Evolutionary conservation across 345 rosid species (phyloP).

Genomic region (Pugionium cornutum): DNA sequence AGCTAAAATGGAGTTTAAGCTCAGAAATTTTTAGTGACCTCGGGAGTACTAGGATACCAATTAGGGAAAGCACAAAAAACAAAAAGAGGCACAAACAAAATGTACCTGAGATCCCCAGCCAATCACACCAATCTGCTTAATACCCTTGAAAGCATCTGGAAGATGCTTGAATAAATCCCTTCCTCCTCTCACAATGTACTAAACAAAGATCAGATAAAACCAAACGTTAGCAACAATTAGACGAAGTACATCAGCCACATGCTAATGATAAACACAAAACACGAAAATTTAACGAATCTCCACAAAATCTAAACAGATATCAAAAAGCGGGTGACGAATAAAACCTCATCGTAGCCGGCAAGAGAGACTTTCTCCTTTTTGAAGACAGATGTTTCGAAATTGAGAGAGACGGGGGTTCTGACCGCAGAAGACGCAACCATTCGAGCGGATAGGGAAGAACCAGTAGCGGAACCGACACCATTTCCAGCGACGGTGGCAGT

Average conservation of each 20-base stretch:
- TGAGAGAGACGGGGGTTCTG: constrained; percentile 44
- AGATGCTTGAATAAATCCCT: constrained; percentile 76
- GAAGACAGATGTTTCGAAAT: constrained; percentile 77
- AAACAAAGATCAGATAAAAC: background rate
- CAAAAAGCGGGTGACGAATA: background rate
- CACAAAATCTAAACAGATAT: background rate
- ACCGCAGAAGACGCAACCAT: constrained; percentile 52
- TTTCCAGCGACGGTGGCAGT: constrained; percentile 38
- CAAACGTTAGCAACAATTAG: constrained; percentile 11
- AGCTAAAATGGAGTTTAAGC: background rate
- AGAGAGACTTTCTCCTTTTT: constrained; percentile 78
- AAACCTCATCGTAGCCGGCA: constrained; percentile 79
- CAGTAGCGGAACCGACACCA: constrained; percentile 33
- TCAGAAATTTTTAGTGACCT: too few relatives aligned
- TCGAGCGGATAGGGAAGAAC: constrained; percentile 51
- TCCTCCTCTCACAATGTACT: constrained; percentile 63
- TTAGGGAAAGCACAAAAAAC: background rate
- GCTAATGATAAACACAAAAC: background rate
- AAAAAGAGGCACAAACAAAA: background rate
- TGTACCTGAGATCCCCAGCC: constrained; percentile 94
- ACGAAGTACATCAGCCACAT: background rate
- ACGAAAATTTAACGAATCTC: background rate
- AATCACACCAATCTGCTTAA: constrained; percentile 86
- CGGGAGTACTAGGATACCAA: too few relatives aligned
- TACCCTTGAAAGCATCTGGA: constrained; percentile 78